Conservation (phyloP, 345 rosid genomes). For the Bretschneidera sinensis region DNA sequence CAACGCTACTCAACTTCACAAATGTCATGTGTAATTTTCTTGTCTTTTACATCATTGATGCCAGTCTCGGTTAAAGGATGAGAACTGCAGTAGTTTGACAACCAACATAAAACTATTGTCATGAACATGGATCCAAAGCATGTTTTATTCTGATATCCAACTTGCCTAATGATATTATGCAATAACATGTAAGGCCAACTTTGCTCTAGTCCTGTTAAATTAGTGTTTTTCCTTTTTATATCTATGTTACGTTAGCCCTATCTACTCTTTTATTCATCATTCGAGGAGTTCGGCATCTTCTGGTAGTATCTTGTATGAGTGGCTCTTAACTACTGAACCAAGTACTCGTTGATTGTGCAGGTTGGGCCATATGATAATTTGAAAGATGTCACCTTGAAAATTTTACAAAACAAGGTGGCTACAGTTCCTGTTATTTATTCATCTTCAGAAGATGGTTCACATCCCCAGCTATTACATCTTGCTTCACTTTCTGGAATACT, state of each 20-base stretch:
- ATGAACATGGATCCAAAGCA: no score
- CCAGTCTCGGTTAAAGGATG: no score
- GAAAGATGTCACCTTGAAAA: slow-evolving; percentile 44
- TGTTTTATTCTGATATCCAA: no score
- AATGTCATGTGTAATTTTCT: neutral
- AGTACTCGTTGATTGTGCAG: slow-evolving; percentile 27
- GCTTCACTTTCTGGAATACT: slow-evolving; percentile 45
- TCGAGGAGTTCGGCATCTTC: neutral
- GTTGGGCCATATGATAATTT: slow-evolving; percentile 48
- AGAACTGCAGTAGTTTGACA: no score
- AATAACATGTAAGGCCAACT: neutral
- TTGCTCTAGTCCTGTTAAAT: neutral
- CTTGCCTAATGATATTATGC: no score
- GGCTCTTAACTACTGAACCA: neutral
- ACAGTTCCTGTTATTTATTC: slow-evolving; percentile 47
- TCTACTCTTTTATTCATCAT: neutral
- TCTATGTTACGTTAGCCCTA: neutral
- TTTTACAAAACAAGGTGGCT: slow-evolving; percentile 46
- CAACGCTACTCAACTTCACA: neutral
- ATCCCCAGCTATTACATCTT: slow-evolving; percentile 56
- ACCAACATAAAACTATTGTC: no score
- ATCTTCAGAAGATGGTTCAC: slow-evolving; percentile 46
- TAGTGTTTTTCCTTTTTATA: neutral
- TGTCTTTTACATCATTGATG: neutral
- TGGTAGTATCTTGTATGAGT: neutral